These are phyloP conservation scores for Epichloe bromicola DNA, from an alignment of 2,329 filamentous ascomycete species.

Conservation along the genomic window DNA sequence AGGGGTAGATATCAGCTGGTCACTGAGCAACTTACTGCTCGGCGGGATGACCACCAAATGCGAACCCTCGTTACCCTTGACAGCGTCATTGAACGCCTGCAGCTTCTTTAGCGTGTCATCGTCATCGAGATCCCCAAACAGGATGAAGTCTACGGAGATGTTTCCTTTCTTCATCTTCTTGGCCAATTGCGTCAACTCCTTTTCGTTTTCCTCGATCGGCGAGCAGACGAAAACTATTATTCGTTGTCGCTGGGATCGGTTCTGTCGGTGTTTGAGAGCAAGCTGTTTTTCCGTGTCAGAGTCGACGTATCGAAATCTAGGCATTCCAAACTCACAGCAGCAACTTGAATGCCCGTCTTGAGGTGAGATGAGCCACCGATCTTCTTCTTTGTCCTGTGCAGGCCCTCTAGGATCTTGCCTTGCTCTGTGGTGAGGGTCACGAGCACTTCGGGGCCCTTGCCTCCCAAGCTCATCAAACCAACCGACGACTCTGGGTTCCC, in stretches of 20 bases:
- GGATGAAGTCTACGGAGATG: constrained; percentile 84
- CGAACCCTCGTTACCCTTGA: constrained; percentile 84
- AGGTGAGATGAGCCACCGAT: constrained; percentile 82
- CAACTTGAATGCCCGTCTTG: constrained; percentile 88
- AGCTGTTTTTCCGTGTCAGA: constrained; percentile 42
- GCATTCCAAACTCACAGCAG: constrained; percentile 52
- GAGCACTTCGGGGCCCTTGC: constrained; percentile 91
- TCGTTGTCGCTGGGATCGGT: constrained; percentile 90
- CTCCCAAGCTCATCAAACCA: constrained; percentile 97
- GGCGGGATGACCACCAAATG: constrained; percentile 84
- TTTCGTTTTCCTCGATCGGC: constrained; percentile 78
- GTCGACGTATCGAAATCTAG: too few species aligned
- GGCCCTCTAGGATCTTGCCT: constrained; percentile 83
- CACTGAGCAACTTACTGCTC: constrained; percentile 81
- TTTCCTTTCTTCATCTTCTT: constrained; percentile 99
- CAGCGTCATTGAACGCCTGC: constrained; percentile 81
- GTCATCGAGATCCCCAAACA: constrained; percentile 87
- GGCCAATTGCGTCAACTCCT: constrained; percentile 74
- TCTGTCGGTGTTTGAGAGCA: constrained; percentile 93
- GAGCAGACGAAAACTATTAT: constrained; percentile 97
- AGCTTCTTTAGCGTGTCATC: constrained; percentile 86
- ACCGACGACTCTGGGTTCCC: constrained; percentile 95
- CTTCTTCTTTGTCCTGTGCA: constrained; percentile 81
- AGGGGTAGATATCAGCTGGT: constrained; percentile 78
- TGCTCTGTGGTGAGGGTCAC: constrained; percentile 94